Conservation (phyloP, 805 yeast species). For the Pichia paraexigua region DNA sequence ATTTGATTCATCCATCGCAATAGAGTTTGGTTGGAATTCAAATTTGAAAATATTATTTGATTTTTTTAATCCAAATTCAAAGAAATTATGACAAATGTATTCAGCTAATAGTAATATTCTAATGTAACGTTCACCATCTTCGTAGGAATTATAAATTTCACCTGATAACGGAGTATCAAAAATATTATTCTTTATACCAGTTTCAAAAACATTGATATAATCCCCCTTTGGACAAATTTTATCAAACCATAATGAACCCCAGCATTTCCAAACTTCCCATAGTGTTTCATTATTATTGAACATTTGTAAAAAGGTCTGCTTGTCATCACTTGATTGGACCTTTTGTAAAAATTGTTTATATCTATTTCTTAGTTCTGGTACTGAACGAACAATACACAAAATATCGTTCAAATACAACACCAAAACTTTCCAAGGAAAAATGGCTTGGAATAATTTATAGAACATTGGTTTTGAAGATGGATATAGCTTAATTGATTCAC, state of each 20-base stretch:
- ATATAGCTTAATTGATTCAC: slow-evolving; percentile 40
- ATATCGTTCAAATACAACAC: slow-evolving; percentile 57
- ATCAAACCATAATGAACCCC: slow-evolving; percentile 83
- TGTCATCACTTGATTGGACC: slow-evolving; percentile 4
- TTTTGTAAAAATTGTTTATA: background rate
- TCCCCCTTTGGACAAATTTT: slow-evolving; percentile 45
- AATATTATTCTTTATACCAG: slow-evolving; percentile 51
- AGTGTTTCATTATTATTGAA: slow-evolving; percentile 54
- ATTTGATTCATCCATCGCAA: slow-evolving; percentile 12
- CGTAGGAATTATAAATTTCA: slow-evolving; percentile 42
- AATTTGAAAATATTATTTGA: slow-evolving; percentile 38
- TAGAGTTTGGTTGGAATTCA: slow-evolving; percentile 2
- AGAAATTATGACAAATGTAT: slow-evolving; percentile 41
- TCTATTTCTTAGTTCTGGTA: slow-evolving; percentile 16
- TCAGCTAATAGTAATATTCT: slow-evolving; percentile 45
- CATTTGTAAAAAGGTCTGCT: slow-evolving; percentile 37
- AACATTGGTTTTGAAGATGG: slow-evolving; percentile 43
- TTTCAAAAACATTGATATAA: slow-evolving; percentile 37
- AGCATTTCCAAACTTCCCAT: slow-evolving; percentile 76
- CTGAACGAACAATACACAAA: slow-evolving; percentile 30
- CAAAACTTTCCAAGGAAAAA: slow-evolving; percentile 64
- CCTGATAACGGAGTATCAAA: slow-evolving; percentile 57
- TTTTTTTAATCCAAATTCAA: slow-evolving; percentile 47
- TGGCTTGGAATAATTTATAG: slow-evolving; percentile 41
- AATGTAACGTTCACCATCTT: slow-evolving; percentile 43